A percentile compares a stretch with the other conserved stretches of the same genome.
phyloP scores from a whole-genome alignment of 495 filamentous ascomycete genomes.

The Annulohypoxylon stygium region DNA sequence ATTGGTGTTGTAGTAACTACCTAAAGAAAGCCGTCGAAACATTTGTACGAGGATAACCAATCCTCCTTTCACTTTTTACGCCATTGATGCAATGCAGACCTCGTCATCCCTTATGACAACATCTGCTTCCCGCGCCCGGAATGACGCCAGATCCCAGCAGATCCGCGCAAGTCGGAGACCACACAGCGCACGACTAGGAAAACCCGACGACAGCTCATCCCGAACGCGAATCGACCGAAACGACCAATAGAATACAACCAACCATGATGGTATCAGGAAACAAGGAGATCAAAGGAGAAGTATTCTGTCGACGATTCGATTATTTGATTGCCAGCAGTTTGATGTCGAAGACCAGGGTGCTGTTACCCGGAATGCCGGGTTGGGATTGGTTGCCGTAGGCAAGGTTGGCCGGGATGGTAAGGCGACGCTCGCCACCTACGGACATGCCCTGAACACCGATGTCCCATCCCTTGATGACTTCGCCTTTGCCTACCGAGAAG shows the following conservation, averaged over 20 bases:
- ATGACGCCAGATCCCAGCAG: conserved; percentile 56
- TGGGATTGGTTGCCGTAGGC: conserved; percentile 86
- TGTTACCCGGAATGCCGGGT: conserved; percentile 89
- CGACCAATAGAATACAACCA: conserved; percentile 49
- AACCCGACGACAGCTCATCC: conserved; percentile 29
- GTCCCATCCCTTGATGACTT: conserved; percentile 99
- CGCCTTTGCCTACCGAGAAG: conserved; percentile 92
- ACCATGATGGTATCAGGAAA: conserved; percentile 49
- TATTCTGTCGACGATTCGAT: conserved; percentile 38
- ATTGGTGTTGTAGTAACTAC: conserved; percentile 27
- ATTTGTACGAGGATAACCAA: conserved; percentile 37
- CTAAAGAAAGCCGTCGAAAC: conserved; percentile 24
- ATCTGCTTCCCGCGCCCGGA: conserved; percentile 54
- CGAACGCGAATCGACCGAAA: conserved; percentile 33
- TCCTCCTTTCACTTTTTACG: conserved; percentile 48
- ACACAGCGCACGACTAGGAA: conserved; percentile 36
- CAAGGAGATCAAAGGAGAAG: conserved; percentile 46
- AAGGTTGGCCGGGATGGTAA: conserved; percentile 85
- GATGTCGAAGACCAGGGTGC: conserved; percentile 91
- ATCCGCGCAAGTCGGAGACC: conserved; percentile 58
- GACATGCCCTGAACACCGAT: conserved; percentile 92
- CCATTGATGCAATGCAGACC: conserved; percentile 60
- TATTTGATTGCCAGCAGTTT: conserved; percentile 82
- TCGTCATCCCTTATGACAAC: conserved; percentile 61
- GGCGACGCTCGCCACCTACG: conserved; percentile 89